Percentiles rank a stretch among this genome's conserved stretches.
phyloP scores from a whole-genome alignment of 371 early-diverging fungal genomes.

The Mucor saturninus region DNA sequence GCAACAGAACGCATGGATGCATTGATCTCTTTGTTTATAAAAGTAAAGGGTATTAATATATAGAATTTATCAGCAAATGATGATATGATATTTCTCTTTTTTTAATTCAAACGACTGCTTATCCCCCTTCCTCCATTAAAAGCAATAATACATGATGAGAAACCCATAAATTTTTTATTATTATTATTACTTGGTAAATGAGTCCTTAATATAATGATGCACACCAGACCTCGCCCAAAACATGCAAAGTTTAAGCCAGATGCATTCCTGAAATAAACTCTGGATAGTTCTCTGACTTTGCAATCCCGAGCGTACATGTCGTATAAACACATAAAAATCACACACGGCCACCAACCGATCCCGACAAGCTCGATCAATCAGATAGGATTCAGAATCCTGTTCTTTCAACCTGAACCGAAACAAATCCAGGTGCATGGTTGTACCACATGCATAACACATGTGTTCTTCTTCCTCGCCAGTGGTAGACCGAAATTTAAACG shows the following conservation, averaged over 20 bases:
- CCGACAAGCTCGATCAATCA: slow-evolving; percentile 42
- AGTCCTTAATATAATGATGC: slow-evolving; percentile 7
- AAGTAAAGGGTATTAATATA: too few species aligned
- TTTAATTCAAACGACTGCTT: too few species aligned
- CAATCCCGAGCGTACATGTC: slow-evolving; percentile 77
- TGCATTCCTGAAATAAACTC: slow-evolving; percentile 27
- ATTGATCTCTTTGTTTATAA: too few species aligned
- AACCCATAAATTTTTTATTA: not conserved
- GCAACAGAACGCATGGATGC: too few species aligned
- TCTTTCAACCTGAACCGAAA: slow-evolving; percentile 26
- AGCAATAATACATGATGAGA: too few species aligned
- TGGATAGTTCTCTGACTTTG: slow-evolving; percentile 6
- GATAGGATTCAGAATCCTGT: slow-evolving; percentile 21
- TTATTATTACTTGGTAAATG: not conserved
- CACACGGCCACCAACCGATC: slow-evolving; percentile 86
- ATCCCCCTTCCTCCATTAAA: too few species aligned
- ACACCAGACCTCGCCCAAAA: slow-evolving; percentile 35
- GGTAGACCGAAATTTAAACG: not conserved
- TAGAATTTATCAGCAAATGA: too few species aligned
- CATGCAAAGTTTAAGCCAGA: slow-evolving; percentile 26
- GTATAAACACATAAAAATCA: slow-evolving; percentile 88
- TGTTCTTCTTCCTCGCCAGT: not conserved
- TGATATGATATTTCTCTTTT: too few species aligned
- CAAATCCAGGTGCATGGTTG: not conserved
- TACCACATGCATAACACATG: slow-evolving; percentile 21